phyloP scores from a whole-genome alignment of 768 basidiomycete genomes.

The Lactarius quietus region DNA sequence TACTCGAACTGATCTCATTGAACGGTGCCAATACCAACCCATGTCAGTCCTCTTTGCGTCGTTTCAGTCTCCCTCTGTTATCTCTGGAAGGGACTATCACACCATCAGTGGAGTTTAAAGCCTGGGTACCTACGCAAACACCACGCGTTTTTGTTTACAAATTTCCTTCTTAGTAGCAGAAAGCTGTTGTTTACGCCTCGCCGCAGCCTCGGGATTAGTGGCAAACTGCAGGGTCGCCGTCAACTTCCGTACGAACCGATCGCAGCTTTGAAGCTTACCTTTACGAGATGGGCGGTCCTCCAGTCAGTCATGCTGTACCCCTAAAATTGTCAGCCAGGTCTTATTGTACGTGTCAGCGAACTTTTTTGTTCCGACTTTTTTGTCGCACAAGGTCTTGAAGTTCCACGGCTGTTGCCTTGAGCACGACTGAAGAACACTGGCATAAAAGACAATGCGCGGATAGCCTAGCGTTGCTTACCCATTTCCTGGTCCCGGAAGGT shows the following conservation, averaged over 20 bases:
- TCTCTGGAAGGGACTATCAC: slow-evolving; percentile 37
- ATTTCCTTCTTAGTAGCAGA: slow-evolving; percentile 81
- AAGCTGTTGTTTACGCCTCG: slow-evolving; percentile 67
- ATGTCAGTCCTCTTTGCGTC: slow-evolving; percentile 37
- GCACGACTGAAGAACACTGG: slow-evolving; percentile 60
- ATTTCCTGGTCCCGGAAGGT: slow-evolving; percentile 73
- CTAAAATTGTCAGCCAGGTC: slow-evolving; percentile 60
- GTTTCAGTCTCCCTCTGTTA: slow-evolving; percentile 46
- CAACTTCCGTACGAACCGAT: background rate
- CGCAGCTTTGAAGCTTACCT: slow-evolving; percentile 35
- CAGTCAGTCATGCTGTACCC: slow-evolving; percentile 70
- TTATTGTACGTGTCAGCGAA: slow-evolving; percentile 75
- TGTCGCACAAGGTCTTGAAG: slow-evolving; percentile 83
- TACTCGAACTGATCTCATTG: background rate
- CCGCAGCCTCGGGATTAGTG: slow-evolving; percentile 70
- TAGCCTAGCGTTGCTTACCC: slow-evolving; percentile 46
- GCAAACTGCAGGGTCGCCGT: slow-evolving; percentile 45
- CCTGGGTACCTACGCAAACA: slow-evolving; percentile 50
- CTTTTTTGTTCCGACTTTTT: slow-evolving; percentile 83
- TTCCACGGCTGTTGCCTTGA: slow-evolving; percentile 77
- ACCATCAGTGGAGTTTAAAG: slow-evolving; percentile 4
- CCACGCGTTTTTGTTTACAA: slow-evolving; percentile 67
- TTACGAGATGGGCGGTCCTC: slow-evolving; percentile 47
- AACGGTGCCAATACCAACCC: background rate
- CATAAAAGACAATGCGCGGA: background rate